These are phyloP conservation scores for Alternaria panax DNA, from an alignment of 2,329 filamentous ascomycete genomes.

Conservation along the genomic window DNA sequence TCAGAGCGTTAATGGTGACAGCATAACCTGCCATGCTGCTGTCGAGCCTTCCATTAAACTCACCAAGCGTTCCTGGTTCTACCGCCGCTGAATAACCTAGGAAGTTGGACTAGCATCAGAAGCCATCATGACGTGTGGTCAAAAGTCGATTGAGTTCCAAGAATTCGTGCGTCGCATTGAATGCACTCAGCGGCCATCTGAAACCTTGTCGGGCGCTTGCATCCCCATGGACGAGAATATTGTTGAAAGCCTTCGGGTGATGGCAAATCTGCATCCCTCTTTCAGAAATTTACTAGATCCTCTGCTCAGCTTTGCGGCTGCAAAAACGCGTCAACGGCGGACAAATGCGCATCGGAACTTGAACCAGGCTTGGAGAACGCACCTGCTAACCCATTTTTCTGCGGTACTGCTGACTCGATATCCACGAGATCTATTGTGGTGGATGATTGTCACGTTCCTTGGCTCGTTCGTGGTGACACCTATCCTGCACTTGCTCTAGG, in stretches of 20 bases:
- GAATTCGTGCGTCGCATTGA: background rate
- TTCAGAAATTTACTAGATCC: background rate
- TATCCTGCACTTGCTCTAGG: background rate
- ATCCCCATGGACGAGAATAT: no score
- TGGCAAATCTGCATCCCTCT: no score
- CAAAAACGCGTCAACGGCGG: background rate
- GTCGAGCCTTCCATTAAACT: background rate
- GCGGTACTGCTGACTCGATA: background rate
- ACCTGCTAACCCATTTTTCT: background rate
- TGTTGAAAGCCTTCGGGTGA: no score
- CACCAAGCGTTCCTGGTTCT: background rate
- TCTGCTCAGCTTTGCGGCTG: background rate
- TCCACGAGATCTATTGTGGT: background rate
- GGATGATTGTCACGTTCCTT: background rate
- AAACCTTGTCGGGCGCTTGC: background rate
- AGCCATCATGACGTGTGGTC: background rate
- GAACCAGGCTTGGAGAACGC: background rate
- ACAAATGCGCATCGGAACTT: background rate
- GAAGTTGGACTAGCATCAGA: background rate
- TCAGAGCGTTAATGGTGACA: background rate
- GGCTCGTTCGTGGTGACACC: background rate
- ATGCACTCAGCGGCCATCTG: background rate
- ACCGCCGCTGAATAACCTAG: background rate
- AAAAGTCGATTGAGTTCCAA: background rate
- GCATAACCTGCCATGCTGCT: background rate